A percentile compares a stretch with the other conserved stretches of the same genome.
Evolutionary conservation across 2,329 filamentous ascomycete species (phyloP).

Genomic region (Rutstroemia sp.): DNA sequence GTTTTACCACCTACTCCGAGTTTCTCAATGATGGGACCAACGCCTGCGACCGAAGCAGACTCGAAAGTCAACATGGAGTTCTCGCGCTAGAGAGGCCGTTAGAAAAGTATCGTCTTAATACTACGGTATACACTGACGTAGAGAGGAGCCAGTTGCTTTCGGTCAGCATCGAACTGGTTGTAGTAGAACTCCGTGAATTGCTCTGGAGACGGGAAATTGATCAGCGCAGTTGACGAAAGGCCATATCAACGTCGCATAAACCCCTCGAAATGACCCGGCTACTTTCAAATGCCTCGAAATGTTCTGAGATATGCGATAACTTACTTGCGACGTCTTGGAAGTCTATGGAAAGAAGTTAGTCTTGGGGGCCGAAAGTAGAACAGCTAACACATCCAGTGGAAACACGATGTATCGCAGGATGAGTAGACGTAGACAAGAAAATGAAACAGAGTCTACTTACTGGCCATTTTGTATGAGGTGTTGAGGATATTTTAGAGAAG

Average conservation of each 20-base stretch:
- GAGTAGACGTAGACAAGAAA: not conserved
- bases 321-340: constrained; percentile 36
- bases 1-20: constrained; percentile 52
- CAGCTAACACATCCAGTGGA: too few species aligned
- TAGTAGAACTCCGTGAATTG: constrained; percentile 92
- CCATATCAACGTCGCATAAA: not conserved
- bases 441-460: constrained; percentile 19
- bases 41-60: constrained; percentile 58
- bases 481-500: not conserved
- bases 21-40: constrained; percentile 66
- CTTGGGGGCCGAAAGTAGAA: not conserved
- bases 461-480: constrained; percentile 24
- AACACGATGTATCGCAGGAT: too few species aligned
- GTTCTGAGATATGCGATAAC: constrained; percentile 11
- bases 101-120: constrained; percentile 11
- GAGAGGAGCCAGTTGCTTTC: constrained; percentile 56
- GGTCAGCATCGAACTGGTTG: constrained; percentile 71
- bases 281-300: not conserved
- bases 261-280: not conserved
- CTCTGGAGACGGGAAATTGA: constrained; percentile 42
- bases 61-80: constrained; percentile 94
- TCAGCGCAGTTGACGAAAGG: constrained; percentile 9
- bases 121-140: constrained; percentile 57
- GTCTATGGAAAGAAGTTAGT: constrained; percentile 28
- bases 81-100: constrained; percentile 50